These are phyloP conservation scores for Colletotrichum filicis DNA, from an alignment of 2,329 filamentous ascomycete genomes.

Conservation along the genomic window DNA sequence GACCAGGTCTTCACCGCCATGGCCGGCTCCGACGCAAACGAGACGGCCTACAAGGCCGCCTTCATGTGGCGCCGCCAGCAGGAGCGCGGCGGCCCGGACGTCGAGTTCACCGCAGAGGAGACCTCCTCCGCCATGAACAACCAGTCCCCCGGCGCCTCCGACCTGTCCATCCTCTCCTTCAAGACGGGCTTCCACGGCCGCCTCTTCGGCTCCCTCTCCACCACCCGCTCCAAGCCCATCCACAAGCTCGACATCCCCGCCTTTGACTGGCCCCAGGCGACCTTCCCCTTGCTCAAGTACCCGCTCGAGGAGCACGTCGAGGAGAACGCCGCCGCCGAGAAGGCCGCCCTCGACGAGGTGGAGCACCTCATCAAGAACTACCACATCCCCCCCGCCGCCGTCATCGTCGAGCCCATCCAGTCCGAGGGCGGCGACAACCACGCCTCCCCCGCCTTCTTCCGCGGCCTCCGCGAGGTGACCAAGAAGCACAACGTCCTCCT, in stretches of 20 bases:
- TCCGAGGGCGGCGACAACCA: slow-evolving; percentile 97
- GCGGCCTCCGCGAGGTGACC: slow-evolving; percentile 82
- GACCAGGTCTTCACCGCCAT: slow-evolving; percentile 92
- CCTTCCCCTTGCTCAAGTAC: slow-evolving; percentile 88
- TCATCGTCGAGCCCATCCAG: slow-evolving; percentile 91
- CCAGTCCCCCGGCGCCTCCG: slow-evolving; percentile 78
- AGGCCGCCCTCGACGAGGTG: slow-evolving; percentile 83
- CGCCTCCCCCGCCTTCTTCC: slow-evolving; percentile 88
- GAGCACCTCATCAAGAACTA: slow-evolving; percentile 84
- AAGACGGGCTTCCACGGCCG: slow-evolving; percentile 90
- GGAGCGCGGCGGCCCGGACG: slow-evolving; percentile 80
- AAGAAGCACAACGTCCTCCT: slow-evolving; percentile 81
- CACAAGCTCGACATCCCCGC: slow-evolving; percentile 96
- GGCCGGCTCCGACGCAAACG: slow-evolving; percentile 92
- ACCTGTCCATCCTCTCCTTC: slow-evolving; percentile 88
- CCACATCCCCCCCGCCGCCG: slow-evolving; percentile 82
- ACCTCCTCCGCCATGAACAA: slow-evolving; percentile 82
- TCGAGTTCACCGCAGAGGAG: slow-evolving; percentile 84
- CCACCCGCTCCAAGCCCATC: slow-evolving; percentile 91
- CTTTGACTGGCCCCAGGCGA: slow-evolving; percentile 93
- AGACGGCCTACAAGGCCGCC: slow-evolving; percentile 93
- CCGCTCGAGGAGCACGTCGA: slow-evolving; percentile 82
- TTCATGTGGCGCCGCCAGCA: slow-evolving; percentile 91
- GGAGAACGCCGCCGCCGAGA: slow-evolving; percentile 86
- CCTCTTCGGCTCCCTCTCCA: slow-evolving; percentile 87